A percentile compares a stretch with the other conserved stretches of the same genome.
These are phyloP conservation scores for Alliaria petiolata DNA, from an alignment of 345 rosid species.

Conservation along the genomic window DNA sequence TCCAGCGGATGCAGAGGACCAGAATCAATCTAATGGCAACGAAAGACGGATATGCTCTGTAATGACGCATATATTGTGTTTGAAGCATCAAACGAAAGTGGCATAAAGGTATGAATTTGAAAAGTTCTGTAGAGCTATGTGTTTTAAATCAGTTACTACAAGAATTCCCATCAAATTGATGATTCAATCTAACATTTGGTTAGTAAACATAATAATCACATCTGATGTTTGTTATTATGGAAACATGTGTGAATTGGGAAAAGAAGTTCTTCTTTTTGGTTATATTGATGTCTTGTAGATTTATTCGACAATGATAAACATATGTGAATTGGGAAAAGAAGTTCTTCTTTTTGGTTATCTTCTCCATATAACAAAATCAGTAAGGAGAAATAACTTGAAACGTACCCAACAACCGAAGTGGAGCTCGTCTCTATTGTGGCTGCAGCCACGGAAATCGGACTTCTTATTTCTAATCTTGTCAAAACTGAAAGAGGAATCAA, in stretches of 20 bases:
- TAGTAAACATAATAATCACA: not conserved
- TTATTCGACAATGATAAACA: too few species aligned
- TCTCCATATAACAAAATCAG: too few species aligned
- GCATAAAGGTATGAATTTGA: conserved; percentile 70
- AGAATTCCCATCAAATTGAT: not conserved
- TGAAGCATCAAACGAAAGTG: conserved; percentile 81
- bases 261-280: too few species aligned
- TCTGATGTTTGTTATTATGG: not conserved
- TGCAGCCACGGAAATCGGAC: too few species aligned
- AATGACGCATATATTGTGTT: conserved; percentile 75
- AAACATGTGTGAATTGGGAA: not conserved
- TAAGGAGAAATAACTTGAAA: too few species aligned
- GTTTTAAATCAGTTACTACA: not conserved
- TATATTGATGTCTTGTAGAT: too few species aligned
- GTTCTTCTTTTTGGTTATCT: too few species aligned
- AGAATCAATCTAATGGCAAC: conserved; percentile 44
- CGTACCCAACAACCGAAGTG: too few species aligned
- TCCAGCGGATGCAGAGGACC: conserved; percentile 74
- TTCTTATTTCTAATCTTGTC: too few species aligned
- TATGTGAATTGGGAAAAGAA: not conserved
- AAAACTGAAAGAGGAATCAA: too few species aligned
- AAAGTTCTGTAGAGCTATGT: not conserved
- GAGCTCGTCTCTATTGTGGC: too few species aligned
- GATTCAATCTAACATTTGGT: not conserved
- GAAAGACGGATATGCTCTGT: conserved; percentile 89